Conservation (phyloP, 768 basidiomycete species). For the Serpula lacrymans region DNA sequence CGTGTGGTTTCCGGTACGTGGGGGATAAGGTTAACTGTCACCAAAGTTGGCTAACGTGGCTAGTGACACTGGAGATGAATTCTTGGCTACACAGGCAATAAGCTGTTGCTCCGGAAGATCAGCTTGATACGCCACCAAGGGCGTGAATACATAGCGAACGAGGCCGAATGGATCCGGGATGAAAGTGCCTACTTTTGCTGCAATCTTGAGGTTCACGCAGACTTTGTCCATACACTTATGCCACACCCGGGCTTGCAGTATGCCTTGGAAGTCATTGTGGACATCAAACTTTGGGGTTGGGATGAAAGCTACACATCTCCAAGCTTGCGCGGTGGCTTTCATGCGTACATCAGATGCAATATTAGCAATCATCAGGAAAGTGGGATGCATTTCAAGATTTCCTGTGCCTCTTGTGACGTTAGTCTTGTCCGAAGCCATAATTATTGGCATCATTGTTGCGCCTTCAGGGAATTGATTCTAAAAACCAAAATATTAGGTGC, state of each 20-base stretch:
- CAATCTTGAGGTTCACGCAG: conserved; percentile 23
- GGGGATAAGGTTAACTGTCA: conserved; percentile 18
- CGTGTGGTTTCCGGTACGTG: conserved; percentile 24
- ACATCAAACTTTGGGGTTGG: no score
- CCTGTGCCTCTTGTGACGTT: conserved; percentile 28
- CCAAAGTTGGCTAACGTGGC: conserved; percentile 10
- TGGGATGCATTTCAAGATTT: conserved; percentile 21
- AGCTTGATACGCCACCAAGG: conserved; percentile 10
- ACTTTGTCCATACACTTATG: no score
- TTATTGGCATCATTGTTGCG: conserved; percentile 16
- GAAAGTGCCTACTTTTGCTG: no score
- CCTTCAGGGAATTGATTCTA: conserved; percentile 14
- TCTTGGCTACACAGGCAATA: conserved; percentile 8
- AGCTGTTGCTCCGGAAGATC: conserved; percentile 10
- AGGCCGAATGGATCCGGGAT: conserved; percentile 16
- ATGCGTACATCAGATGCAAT: no score
- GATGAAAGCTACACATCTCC: no score
- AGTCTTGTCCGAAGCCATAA: conserved; percentile 32
- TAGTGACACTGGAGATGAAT: conserved; percentile 8
- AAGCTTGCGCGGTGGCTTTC: no score
- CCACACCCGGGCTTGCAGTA: conserved; percentile 22
- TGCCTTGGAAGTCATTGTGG: conserved; percentile 14
- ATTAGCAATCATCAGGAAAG: conserved; percentile 29
- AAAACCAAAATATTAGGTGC: no score
- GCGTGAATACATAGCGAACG: conserved; percentile 17